Evolutionary conservation across 805 yeast species (phyloP).

Genomic region (Hanseniaspora hatyaiensis): DNA sequence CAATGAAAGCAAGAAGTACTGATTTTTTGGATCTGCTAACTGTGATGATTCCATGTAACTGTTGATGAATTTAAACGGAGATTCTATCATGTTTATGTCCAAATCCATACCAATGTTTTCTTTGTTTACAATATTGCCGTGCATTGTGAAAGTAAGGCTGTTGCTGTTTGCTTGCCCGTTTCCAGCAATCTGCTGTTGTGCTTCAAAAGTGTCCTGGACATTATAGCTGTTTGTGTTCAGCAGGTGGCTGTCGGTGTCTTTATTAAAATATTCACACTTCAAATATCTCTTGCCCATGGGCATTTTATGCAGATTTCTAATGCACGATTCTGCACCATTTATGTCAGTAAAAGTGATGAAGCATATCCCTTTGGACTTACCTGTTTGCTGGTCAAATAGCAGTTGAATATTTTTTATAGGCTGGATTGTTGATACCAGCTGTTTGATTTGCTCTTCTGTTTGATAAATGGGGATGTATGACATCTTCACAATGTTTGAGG

Average conservation of each 20-base stretch:
- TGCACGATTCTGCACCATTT: slow-evolving; percentile 84
- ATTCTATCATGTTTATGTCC: slow-evolving; percentile 30
- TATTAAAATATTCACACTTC: slow-evolving; percentile 64
- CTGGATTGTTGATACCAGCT: slow-evolving; percentile 76
- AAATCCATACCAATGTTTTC: slow-evolving; percentile 35
- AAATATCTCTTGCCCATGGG: slow-evolving; percentile 59
- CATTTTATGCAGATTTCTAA: slow-evolving; percentile 72
- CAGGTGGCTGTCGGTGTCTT: slow-evolving; percentile 24
- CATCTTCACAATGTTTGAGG: slow-evolving; percentile 47
- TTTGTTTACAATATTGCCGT: slow-evolving; percentile 17
- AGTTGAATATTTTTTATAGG: slow-evolving; percentile 68
- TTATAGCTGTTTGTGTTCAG: slow-evolving; percentile 16
- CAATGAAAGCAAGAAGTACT: slow-evolving; percentile 16
- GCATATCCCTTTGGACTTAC: slow-evolving; percentile 83
- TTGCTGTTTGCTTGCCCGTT: slow-evolving; percentile 10
- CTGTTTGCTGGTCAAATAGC: slow-evolving; percentile 78
- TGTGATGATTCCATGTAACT: slow-evolving; percentile 18
- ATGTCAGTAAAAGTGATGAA: slow-evolving; percentile 71
- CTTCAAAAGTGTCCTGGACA: slow-evolving; percentile 5
- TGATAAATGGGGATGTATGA: slow-evolving; percentile 88
- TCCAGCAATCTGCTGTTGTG: slow-evolving; percentile 2
- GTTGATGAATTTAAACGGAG: slow-evolving; percentile 31
- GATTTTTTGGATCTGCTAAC: slow-evolving; percentile 20
- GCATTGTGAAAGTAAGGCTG: slow-evolving; percentile 17
- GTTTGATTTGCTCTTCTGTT: slow-evolving; percentile 85